A percentile compares a stretch with the other conserved stretches of the same genome.
Conservation (phyloP, 208 protist species). For the Acanthamoeba triangularis region DNA sequence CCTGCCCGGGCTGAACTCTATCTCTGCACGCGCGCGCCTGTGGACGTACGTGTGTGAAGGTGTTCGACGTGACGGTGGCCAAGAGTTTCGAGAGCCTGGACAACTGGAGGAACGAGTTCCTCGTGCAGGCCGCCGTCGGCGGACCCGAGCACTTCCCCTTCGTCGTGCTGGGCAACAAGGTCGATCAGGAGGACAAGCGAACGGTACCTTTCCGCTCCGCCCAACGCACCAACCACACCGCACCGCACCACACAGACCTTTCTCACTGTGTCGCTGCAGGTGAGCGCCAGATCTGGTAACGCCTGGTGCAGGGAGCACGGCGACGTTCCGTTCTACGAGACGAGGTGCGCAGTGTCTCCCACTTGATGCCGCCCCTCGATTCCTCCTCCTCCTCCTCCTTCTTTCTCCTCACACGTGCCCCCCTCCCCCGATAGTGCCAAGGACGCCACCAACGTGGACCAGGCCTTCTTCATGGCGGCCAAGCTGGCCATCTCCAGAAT, state of each 20-base stretch:
- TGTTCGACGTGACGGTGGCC: constrained; percentile 84
- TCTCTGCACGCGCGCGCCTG: too few relatives aligned
- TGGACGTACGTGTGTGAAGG: background rate
- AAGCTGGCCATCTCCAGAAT: constrained; percentile 35
- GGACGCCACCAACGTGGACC: constrained; percentile 77
- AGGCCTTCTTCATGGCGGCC: constrained; percentile 78
- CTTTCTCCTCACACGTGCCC: too few relatives aligned
- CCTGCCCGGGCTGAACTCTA: background rate
- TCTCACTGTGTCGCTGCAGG: background rate
- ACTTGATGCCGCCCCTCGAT: background rate
- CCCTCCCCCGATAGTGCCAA: constrained; percentile 61
- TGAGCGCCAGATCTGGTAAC: constrained; percentile 67
- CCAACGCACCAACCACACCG: too few relatives aligned
- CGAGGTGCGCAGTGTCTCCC: constrained; percentile 25
- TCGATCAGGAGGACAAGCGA: constrained; percentile 82
- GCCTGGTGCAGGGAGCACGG: constrained; percentile 80
- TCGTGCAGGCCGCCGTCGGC: constrained; percentile 91
- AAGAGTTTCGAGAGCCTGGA: constrained; percentile 85
- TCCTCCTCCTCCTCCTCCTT: too few relatives aligned
- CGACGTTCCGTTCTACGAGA: constrained; percentile 79
- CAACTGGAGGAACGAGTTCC: constrained; percentile 97
- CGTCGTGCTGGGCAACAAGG: constrained; percentile 88
- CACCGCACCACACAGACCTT: background rate
- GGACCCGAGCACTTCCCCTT: constrained; percentile 85
- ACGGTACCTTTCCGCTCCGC: background rate